Conservation (phyloP, 768 basidiomycete genomes). For the Leucocoprinus leucothites region DNA sequence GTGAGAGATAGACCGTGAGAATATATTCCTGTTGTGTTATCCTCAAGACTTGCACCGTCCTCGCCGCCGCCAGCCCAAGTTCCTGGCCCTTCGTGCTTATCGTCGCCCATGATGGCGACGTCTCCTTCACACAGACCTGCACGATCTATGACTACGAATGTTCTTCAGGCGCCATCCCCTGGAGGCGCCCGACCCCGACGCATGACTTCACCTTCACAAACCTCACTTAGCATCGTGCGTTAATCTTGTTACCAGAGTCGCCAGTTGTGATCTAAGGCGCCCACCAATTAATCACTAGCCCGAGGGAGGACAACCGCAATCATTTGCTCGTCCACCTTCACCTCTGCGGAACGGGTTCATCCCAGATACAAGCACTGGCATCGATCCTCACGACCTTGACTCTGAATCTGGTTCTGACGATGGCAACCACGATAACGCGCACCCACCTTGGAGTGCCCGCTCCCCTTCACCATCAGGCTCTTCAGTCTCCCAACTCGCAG, state of each 20-base stretch:
- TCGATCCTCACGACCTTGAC: conserved; percentile 38
- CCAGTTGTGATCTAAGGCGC: background rate
- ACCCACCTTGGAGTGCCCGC: conserved; percentile 30
- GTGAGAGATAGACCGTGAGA: conserved; percentile 4
- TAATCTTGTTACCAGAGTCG: background rate
- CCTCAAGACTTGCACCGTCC: background rate
- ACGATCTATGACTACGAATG: conserved; percentile 19
- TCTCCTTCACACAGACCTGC: conserved; percentile 21
- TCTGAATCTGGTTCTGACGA: conserved; percentile 31
- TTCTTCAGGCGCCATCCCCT: conserved; percentile 16
- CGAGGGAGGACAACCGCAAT: conserved; percentile 31
- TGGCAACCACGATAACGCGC: conserved; percentile 36
- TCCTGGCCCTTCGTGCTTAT: conserved; percentile 6
- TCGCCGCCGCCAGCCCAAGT: background rate
- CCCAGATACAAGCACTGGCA: conserved; percentile 55
- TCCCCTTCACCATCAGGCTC: conserved; percentile 60
- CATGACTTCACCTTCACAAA: conserved; percentile 24
- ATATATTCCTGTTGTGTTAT: background rate
- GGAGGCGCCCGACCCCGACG: conserved; percentile 23
- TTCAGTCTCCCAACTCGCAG: conserved; percentile 71
- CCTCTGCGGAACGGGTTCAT: conserved; percentile 66
- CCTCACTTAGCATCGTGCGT: conserved; percentile 12
- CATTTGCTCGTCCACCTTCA: conserved; percentile 58
- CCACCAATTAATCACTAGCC: conserved; percentile 26
- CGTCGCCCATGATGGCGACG: conserved; percentile 18